Evolutionary conservation across 129 eudicot genomes (phyloP).

Genomic region (Lactuca saligna): DNA sequence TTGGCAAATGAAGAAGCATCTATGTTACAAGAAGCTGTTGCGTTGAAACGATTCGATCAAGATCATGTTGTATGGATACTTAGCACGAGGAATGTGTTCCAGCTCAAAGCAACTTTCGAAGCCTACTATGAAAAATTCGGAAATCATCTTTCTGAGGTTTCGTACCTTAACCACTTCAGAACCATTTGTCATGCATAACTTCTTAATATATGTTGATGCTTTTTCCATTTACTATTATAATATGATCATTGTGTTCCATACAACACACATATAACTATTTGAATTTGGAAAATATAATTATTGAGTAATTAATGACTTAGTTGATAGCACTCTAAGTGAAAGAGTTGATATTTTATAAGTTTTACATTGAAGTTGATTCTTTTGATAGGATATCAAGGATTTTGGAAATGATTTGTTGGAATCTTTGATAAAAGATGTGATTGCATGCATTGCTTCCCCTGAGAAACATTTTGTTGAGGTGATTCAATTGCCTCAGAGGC

Average conservation of each 20-base stretch:
- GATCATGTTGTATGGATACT: slow-evolving; percentile 51
- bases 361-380: slow-evolving; percentile 1
- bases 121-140: slow-evolving; percentile 50
- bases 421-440: slow-evolving; percentile 43
- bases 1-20: slow-evolving; percentile 55
- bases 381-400: slow-evolving; percentile 48
- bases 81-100: slow-evolving; percentile 52
- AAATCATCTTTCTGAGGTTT: slow-evolving; percentile 41
- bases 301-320: background rate
- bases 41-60: slow-evolving; percentile 42
- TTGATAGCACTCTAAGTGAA: background rate
- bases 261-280: too few species aligned
- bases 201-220: background rate
- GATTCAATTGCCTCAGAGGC: background rate
- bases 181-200: background rate
- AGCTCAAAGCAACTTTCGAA: slow-evolving; percentile 64
- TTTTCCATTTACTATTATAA: background rate
- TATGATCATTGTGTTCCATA: background rate
- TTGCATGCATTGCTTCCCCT: slow-evolving; percentile 58
- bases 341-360: background rate
- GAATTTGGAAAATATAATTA: too few species aligned
- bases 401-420: slow-evolving; percentile 49
- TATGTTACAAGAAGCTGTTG: slow-evolving; percentile 45
- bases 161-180: background rate
- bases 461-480: slow-evolving; percentile 71